These are phyloP conservation scores for Peniophora sp. DNA, from an alignment of 1,284 basidiomycete genomes.

Conservation along the genomic window DNA sequence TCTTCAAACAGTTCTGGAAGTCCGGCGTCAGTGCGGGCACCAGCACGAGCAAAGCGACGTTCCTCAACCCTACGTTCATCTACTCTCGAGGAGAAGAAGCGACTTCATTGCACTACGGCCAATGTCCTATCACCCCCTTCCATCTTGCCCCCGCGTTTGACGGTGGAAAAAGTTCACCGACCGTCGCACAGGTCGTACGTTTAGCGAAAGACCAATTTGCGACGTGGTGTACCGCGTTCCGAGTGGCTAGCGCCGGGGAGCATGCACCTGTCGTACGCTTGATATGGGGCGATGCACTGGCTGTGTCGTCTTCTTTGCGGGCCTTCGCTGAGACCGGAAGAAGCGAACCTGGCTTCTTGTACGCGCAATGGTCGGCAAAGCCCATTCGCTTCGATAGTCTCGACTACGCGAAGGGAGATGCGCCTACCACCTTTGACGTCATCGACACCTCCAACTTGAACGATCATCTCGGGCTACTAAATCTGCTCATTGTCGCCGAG, in stretches of 20 bases:
- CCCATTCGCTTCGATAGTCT: slow-evolving; percentile 24
- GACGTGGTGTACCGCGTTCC: slow-evolving; percentile 24
- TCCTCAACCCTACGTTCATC: slow-evolving; percentile 40
- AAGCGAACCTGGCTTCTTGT: slow-evolving; percentile 12
- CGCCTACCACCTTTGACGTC: slow-evolving; percentile 37
- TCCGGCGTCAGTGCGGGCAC: slow-evolving; percentile 31
- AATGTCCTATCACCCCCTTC: slow-evolving; percentile 37
- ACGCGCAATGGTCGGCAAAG: slow-evolving; percentile 27
- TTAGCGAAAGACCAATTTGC: slow-evolving; percentile 25
- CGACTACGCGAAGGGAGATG: slow-evolving; percentile 23
- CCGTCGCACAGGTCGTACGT: slow-evolving; percentile 18
- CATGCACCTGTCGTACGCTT: slow-evolving; percentile 22
- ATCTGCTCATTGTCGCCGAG: slow-evolving; percentile 30
- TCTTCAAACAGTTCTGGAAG: slow-evolving; percentile 31
- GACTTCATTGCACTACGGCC: slow-evolving; percentile 38
- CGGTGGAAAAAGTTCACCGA: slow-evolving; percentile 8
- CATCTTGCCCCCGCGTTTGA: slow-evolving; percentile 34
- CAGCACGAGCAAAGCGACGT: slow-evolving; percentile 17
- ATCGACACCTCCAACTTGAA: slow-evolving; percentile 47
- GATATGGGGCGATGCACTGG: slow-evolving; percentile 27
- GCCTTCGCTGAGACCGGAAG: slow-evolving; percentile 11
- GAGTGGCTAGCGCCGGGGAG: background rate
- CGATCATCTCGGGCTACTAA: slow-evolving; percentile 43
- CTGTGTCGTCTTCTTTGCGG: slow-evolving; percentile 23
- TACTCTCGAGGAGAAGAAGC: slow-evolving; percentile 32